Evolutionary conservation across 306 rosid genomes (phyloP), one percentile per base, ranked within the genome.

Genomic region (Sicyos edulis): DNA sequence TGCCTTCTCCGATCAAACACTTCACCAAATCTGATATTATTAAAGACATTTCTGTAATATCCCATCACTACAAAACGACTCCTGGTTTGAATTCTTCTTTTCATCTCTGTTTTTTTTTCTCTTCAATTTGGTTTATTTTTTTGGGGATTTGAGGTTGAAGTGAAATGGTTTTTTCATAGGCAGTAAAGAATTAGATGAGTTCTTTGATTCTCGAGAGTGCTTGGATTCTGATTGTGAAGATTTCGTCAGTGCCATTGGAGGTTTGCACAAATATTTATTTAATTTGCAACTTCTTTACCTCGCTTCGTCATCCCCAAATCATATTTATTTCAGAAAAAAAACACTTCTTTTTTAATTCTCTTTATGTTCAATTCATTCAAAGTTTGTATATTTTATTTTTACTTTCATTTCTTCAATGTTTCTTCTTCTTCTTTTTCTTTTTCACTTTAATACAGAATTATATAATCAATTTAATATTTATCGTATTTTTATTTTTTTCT

Each of bases 161-260:
- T 58, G n/a, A 3, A 1, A 7, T 20, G 4, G 37, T 32, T 63
- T 65, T 1, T 44, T 20, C 16, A 5, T 19, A 66, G 72, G 72
- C 6, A 66, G 72, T 47, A 66, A 66, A 47, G 72, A 66, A 45
- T n/a, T n/a, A n/a, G 72, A 66, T 12, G 19, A 17, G 4, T 66
- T 66, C 55, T 66, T 66, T 45, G 72, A 66, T 66, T 66, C 72
- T 45, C 72, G 55, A 20, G 54, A 19, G 29, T 66, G 72, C 55
- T 45, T 66, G 55, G 72, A 66, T 22, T 66, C 72, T 7, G 72
- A 66, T 45, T 66, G 55, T 45, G 72, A 66, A 45, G 72, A 66
- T 20, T 66, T 66, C 55, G 20, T 66, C 72, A 66, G 72, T 66
- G 72, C 45, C 72, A 66, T 20, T 45, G 72, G 72, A 66, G 72